These are phyloP conservation scores for Sphaerostilbella broomeana DNA, from an alignment of 2,329 filamentous ascomycete species.

Conservation along the genomic window DNA sequence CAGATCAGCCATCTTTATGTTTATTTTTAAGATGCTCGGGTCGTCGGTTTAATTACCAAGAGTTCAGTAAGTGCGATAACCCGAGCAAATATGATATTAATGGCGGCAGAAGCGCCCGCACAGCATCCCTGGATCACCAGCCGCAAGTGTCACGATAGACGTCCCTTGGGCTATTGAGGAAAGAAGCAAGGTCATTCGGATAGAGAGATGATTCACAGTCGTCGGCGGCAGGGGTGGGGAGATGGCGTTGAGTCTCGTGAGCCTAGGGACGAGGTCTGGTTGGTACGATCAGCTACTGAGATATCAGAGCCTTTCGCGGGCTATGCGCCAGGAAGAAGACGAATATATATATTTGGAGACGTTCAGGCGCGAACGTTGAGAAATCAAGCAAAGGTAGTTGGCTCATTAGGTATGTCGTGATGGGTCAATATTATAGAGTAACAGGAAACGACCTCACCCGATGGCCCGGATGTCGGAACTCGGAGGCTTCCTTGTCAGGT, in stretches of 20 bases:
- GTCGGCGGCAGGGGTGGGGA: slow-evolving; percentile 1
- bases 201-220: background rate
- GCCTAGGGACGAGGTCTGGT: slow-evolving; percentile 1
- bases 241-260: slow-evolving; percentile 10
- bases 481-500: too few species aligned
- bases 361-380: too few species aligned
- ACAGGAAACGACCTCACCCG: too few species aligned
- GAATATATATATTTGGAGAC: background rate
- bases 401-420: too few species aligned
- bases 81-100: slow-evolving; percentile 2
- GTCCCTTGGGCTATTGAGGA: background rate
- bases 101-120: background rate
- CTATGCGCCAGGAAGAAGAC: too few species aligned
- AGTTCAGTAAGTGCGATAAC: background rate
- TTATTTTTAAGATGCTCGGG: background rate
- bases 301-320: background rate
- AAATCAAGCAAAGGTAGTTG: too few species aligned
- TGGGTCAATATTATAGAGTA: too few species aligned
- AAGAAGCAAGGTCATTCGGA: background rate
- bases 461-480: too few species aligned
- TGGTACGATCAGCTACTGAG: slow-evolving; percentile 2
- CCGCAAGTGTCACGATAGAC: slow-evolving; percentile 1
- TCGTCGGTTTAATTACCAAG: slow-evolving; percentile 1
- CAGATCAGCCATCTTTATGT: slow-evolving; percentile 3
- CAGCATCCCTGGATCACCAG: slow-evolving; percentile 2